A percentile compares a stretch with the other conserved stretches of the same genome.
Conservation (phyloP, 2,329 filamentous ascomycete genomes). For the Didymella pomorum region DNA sequence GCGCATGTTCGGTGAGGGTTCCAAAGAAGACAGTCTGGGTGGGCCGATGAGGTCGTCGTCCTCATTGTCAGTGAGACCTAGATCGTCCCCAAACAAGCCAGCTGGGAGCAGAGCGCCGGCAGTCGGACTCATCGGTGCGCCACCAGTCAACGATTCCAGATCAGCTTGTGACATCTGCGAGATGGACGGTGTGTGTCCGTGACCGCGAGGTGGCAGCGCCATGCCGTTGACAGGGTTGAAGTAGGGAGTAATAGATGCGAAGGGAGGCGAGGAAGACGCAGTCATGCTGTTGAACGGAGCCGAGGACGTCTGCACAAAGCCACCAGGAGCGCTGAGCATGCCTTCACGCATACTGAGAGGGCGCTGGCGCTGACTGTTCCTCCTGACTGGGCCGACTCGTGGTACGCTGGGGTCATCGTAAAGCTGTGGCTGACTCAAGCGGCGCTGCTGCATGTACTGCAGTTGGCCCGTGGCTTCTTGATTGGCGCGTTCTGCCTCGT, state of each 20-base stretch:
- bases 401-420: constrained; percentile 44
- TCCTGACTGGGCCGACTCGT: constrained; percentile 44
- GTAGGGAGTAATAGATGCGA: constrained; percentile 59
- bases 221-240: constrained; percentile 69
- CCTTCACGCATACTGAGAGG: constrained; percentile 51
- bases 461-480: constrained; percentile 54
- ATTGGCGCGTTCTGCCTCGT: constrained; percentile 49
- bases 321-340: constrained; percentile 40
- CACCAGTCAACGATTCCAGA: constrained; percentile 66
- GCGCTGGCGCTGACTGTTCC: constrained; percentile 53
- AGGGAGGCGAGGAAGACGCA: constrained; percentile 61
- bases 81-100: constrained; percentile 69
- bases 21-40: constrained; percentile 33
- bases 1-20: constrained; percentile 43
- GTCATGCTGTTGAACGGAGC: constrained; percentile 57
- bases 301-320: constrained; percentile 50
- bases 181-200: constrained; percentile 47
- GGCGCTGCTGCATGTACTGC: constrained; percentile 50
- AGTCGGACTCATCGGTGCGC: constrained; percentile 78
- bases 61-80: constrained; percentile 57
- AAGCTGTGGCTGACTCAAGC: constrained; percentile 51
- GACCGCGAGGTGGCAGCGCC: constrained; percentile 55
- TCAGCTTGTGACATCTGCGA: constrained; percentile 72
- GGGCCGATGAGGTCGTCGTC: constrained; percentile 43
- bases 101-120: constrained; percentile 78